These are phyloP conservation scores for Boletus insuetus DNA, from an alignment of 768 basidiomycete genomes.

Conservation along the genomic window DNA sequence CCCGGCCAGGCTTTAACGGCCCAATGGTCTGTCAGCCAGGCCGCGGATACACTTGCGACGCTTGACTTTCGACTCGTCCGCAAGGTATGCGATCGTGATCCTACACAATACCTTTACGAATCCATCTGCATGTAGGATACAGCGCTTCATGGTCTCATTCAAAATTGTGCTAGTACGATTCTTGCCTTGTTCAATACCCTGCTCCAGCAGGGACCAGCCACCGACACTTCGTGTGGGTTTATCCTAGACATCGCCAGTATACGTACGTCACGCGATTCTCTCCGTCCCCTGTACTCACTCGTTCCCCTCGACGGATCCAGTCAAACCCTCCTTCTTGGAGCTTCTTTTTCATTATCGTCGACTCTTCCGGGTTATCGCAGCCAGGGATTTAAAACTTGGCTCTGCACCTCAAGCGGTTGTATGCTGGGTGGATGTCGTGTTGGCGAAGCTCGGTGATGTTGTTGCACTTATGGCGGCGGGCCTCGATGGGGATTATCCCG, in stretches of 20 bases:
- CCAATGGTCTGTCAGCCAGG: conserved; percentile 20
- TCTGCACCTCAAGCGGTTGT: conserved; percentile 36
- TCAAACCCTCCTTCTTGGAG: conserved; percentile 30
- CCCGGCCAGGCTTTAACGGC: neutral
- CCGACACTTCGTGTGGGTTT: conserved; percentile 3
- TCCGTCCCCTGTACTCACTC: neutral
- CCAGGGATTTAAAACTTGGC: conserved; percentile 26
- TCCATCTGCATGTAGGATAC: conserved; percentile 28
- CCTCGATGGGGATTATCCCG: conserved; percentile 7
- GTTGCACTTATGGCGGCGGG: conserved; percentile 31
- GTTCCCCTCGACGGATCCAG: conserved; percentile 21
- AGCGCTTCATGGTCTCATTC: conserved; percentile 33
- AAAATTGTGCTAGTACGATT: conserved; percentile 33
- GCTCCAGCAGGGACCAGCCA: conserved; percentile 6
- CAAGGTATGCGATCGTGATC: conserved; percentile 16
- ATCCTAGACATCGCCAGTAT: conserved; percentile 15
- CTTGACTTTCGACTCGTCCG: conserved; percentile 32
- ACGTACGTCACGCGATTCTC: conserved; percentile 14
- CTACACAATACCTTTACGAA: neutral
- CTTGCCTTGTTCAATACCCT: conserved; percentile 30
- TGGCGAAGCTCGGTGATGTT: conserved; percentile 50
- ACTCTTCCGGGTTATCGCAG: conserved; percentile 45
- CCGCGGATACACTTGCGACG: conserved; percentile 21
- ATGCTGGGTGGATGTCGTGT: conserved; percentile 64
- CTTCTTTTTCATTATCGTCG: conserved; percentile 52